phyloP scores from a whole-genome alignment of 2,329 filamentous ascomycete genomes.

The Cladophialophora exuberans region DNA sequence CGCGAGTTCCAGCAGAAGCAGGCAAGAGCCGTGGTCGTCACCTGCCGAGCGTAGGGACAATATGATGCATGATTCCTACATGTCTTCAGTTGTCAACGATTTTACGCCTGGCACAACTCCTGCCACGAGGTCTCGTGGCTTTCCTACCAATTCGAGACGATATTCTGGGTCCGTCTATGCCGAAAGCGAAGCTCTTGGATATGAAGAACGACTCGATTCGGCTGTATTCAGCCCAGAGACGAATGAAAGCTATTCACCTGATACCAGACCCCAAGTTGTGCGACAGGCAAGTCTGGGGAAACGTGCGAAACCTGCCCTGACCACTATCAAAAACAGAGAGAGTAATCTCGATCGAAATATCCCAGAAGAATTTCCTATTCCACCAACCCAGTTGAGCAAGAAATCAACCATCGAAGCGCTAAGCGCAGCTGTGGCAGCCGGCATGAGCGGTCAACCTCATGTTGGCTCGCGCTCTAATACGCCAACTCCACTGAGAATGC shows the following conservation, averaged over 20 bases:
- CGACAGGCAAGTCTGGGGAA: conserved; percentile 49
- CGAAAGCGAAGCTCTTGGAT: conserved; percentile 25
- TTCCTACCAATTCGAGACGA: conserved; percentile 23
- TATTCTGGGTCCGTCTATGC: conserved; percentile 29
- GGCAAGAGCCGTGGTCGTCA: conserved; percentile 15
- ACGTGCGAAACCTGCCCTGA: conserved; percentile 45
- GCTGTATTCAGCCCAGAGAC: conserved; percentile 4
- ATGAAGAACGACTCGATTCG: conserved; percentile 19
- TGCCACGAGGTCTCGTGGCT: conserved; percentile 22
- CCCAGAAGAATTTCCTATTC: conserved; percentile 14
- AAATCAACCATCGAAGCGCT: conserved; percentile 29
- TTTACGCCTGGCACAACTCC: conserved; percentile 24
- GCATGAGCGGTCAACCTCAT: conserved; percentile 13
- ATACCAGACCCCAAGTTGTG: conserved; percentile 37
- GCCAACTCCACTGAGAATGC: conserved; percentile 27
- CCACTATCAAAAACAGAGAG: conserved; percentile 39
- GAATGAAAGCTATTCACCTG: conserved; percentile 12
- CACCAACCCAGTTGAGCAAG: conserved; percentile 15
- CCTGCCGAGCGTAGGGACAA: conserved; percentile 24
- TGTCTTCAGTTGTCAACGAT: conserved; percentile 30
- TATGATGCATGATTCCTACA: conserved; percentile 26
- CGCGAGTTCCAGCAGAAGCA: conserved; percentile 10
- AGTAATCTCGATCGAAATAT: conserved; percentile 35
- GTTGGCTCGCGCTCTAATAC: conserved; percentile 8
- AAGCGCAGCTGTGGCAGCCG: conserved; percentile 30